Base-by-base conservation (phyloP, 1,284 basidiomycete species). In the Ganoderma meredithae region DNA sequence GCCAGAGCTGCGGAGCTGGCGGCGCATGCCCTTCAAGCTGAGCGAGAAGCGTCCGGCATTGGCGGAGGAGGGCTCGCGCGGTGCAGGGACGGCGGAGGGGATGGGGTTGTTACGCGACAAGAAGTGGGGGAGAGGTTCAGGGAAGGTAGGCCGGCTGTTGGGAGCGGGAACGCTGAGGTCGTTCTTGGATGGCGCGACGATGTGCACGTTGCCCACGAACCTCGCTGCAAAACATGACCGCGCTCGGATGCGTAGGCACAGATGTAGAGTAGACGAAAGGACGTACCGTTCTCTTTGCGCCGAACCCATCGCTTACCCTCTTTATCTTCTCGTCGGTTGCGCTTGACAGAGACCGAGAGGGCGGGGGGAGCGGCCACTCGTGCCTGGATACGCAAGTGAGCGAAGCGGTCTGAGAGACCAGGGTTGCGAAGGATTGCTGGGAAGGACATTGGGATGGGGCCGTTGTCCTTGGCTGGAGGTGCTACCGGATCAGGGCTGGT, bases 231-330 rank as follows among this genome's bases (percentile, higher is more conserved):
- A 19, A 22, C n/a, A 39, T 12, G 27, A n/a, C 8, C n/a, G 72
- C 33, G 44, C 10, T 15, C 36, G 47, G 22, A 22, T 25, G 31
- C 60, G 65, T 60, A 53, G 62, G 63, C 60, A 56, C 22, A 25
- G 60, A 47, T 17, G 33, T 33, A 17, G 39, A 22, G 36, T 15
- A 36, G 43, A 19, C 5, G 59, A 31, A 12, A 61, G 17, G 25
- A 79, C 84, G 63, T 53, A 93, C 92, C 88, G 69, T 95, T 95
- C 73, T 94, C 92, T 75, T 88, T 90, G 41, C 93, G 84, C 71
- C 91, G 81, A 7, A 88, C 78, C 88, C 90, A 92, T 31, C 91
- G 88, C 79, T 91, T 94, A 49, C 93, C 93, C 71, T 92, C 90
- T 67, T 88, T 89, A 59, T 89, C 88, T 61, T 87, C 85, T 44